Percentiles rank a stretch among this genome's conserved stretches.
These are phyloP conservation scores for Thalassiosira ordinaria DNA, from an alignment of 352 stramenopile genomes.

Conservation along the genomic window DNA sequence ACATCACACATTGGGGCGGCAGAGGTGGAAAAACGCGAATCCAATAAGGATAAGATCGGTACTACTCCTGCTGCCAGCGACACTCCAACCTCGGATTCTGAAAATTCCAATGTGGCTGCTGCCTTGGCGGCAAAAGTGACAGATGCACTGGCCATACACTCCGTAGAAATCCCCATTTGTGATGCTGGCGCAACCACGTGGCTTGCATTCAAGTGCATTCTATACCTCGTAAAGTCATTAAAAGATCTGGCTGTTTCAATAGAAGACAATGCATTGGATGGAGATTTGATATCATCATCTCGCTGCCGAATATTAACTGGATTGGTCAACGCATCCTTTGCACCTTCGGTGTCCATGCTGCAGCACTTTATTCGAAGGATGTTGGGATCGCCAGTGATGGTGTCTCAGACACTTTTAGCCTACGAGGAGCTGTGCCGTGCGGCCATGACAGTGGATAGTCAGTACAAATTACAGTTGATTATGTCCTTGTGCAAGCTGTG, in stretches of 20 bases:
- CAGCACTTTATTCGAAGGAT: slow-evolving; percentile 86
- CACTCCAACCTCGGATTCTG: slow-evolving; percentile 20
- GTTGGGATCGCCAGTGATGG: slow-evolving; percentile 69
- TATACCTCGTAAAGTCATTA: slow-evolving; percentile 50
- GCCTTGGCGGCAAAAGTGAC: slow-evolving; percentile 50
- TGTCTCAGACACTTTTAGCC: slow-evolving; percentile 64
- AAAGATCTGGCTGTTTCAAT: slow-evolving; percentile 36
- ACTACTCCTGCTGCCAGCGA: background rate
- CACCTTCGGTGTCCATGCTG: slow-evolving; percentile 75
- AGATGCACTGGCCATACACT: slow-evolving; percentile 36
- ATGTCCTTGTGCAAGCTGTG: slow-evolving; percentile 85
- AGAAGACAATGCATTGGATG: slow-evolving; percentile 5
- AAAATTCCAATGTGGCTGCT: slow-evolving; percentile 42
- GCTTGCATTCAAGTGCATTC: slow-evolving; percentile 68
- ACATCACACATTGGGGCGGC: slow-evolving; percentile 8
- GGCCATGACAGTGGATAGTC: slow-evolving; percentile 58
- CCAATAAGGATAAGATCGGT: slow-evolving; percentile 14
- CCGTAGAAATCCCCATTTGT: slow-evolving; percentile 51
- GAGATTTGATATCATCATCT: slow-evolving; percentile 9
- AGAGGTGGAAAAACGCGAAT: background rate
- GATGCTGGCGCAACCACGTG: slow-evolving; percentile 60
- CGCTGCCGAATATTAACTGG: slow-evolving; percentile 17
- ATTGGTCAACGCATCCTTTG: slow-evolving; percentile 72
- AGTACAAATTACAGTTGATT: slow-evolving; percentile 63
- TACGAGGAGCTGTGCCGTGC: slow-evolving; percentile 73